These are phyloP conservation scores for Neospora caninum DNA, from an alignment of 169 alveolate species.

Conservation along the genomic window DNA sequence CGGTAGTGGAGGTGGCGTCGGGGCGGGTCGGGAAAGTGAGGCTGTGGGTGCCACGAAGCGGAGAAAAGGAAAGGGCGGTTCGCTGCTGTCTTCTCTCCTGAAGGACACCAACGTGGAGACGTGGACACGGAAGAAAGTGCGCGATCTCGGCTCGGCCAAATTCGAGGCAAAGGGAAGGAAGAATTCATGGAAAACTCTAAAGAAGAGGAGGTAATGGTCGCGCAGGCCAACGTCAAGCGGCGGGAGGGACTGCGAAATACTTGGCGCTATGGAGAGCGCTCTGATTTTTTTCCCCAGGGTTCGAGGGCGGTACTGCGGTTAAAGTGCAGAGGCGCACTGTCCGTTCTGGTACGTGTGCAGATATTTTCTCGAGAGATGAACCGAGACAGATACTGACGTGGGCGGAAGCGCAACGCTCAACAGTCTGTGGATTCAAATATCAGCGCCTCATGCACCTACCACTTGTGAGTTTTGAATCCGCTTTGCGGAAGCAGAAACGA, in stretches of 20 bases:
- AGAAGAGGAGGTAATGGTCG: neutral
- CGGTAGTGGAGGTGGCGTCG: neutral
- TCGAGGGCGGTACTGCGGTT: no score
- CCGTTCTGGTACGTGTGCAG: no score
- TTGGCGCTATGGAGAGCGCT: neutral
- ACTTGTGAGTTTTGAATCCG: no score
- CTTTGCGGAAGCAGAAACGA: no score
- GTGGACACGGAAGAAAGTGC: slow-evolving; percentile 25
- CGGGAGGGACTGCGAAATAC: neutral
- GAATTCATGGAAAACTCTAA: slow-evolving; percentile 3
- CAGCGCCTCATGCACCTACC: no score
- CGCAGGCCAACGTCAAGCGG: neutral
- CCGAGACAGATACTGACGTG: no score
- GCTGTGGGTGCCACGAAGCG: neutral
- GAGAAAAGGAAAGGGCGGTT: neutral
- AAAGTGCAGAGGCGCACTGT: no score
- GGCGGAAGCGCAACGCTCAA: no score
- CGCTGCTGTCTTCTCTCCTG: neutral
- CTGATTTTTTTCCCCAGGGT: no score
- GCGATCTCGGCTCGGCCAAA: neutral
- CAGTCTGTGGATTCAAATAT: no score
- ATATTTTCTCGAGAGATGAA: no score
- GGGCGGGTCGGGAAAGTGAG: slow-evolving; percentile 3
- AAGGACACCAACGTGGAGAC: neutral
- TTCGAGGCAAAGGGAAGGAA: neutral